phyloP scores from a whole-genome alignment of 768 basidiomycete species.

The Suillus brevipes region DNA sequence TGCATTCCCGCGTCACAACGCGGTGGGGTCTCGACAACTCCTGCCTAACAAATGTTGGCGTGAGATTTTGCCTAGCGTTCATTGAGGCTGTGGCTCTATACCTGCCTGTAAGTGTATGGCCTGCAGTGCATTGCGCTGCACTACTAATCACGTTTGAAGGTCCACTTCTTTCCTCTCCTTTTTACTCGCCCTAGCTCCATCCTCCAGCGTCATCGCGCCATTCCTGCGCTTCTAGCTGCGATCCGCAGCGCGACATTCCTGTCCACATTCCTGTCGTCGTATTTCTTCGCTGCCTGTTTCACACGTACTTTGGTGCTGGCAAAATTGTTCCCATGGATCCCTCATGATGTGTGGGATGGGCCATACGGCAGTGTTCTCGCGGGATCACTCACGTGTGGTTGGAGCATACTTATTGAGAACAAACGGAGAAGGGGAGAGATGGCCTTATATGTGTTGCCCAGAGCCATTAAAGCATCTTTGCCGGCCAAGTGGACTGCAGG shows the following conservation, averaged over 20 bases:
- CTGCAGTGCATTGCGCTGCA: neutral
- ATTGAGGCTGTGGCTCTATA: conserved; percentile 65
- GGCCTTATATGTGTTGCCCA: conserved; percentile 75
- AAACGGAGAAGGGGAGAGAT: conserved; percentile 74
- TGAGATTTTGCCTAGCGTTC: conserved; percentile 60
- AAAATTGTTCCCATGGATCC: conserved; percentile 60
- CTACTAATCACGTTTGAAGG: conserved; percentile 40
- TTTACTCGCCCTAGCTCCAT: conserved; percentile 58
- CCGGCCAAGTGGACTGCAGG: conserved; percentile 53
- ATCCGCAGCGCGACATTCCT: conserved; percentile 72
- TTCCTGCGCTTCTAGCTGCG: conserved; percentile 48
- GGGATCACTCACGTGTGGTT: conserved; percentile 69
- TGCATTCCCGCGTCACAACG: conserved; percentile 59
- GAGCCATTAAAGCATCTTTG: conserved; percentile 64
- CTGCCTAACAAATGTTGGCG: conserved; percentile 57
- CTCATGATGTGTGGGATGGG: conserved; percentile 81
- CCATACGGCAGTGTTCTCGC: conserved; percentile 66
- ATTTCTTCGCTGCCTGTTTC: conserved; percentile 70
- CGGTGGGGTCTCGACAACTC: conserved; percentile 49
- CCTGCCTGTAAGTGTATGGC: conserved; percentile 57
- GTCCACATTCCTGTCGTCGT: conserved; percentile 67
- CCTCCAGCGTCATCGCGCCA: conserved; percentile 41
- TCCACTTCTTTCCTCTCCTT: conserved; percentile 66
- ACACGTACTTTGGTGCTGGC: conserved; percentile 67
- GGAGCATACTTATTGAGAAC: conserved; percentile 79